Evolutionary conservation across 495 filamentous ascomycete genomes (phyloP), one percentile per base, ranked within the genome.

Genomic region (Aspergillus bertholletiae): DNA sequence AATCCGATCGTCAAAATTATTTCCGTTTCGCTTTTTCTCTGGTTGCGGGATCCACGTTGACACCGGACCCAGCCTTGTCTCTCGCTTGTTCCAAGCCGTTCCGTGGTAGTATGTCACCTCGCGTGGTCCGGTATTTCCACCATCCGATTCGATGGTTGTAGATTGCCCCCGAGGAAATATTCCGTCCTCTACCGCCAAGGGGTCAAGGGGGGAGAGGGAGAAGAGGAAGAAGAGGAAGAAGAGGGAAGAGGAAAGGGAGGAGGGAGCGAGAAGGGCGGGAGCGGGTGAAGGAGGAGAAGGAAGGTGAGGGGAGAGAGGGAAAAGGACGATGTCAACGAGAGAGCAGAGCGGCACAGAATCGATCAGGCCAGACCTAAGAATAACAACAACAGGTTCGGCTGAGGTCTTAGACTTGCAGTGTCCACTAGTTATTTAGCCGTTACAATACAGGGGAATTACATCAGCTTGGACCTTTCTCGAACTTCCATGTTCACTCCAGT

Each of bases 11-110:
- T 8, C 50, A 47, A 47, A 50, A 34, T 60, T 54, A 43, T 57
- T 55, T 55, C 56, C 53, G 56, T 54, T 54, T 45, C 49, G 53
- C 26, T 35, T 34, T 48, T 49, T 51, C 40, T 41, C 53, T 28
- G 52, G 49, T 37, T 43, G 18, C 30, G 57, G 58, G 62, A 59
- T 64, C 62, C 62, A 64, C 62, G 62, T 54, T 55, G 56, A 57
- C 45, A 57, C 58, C 49, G 51, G 56, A 55, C 51, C 55, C 37
- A 51, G 46, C 39, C n/a, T 44, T 53, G 22, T 26, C 18, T 46
- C 40, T 47, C 43, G 21, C 35, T 26, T 46, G 52, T 37, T 40
- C 28, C 3, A 41, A 32, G 44, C 21, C 49, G 49, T 51, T n/a
- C 34, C 49, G 45, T 54, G 43, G 43, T 47, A 13, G 51, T 44